Conservation (phyloP, 345 rosid species). For the Heritiera littoralis region DNA sequence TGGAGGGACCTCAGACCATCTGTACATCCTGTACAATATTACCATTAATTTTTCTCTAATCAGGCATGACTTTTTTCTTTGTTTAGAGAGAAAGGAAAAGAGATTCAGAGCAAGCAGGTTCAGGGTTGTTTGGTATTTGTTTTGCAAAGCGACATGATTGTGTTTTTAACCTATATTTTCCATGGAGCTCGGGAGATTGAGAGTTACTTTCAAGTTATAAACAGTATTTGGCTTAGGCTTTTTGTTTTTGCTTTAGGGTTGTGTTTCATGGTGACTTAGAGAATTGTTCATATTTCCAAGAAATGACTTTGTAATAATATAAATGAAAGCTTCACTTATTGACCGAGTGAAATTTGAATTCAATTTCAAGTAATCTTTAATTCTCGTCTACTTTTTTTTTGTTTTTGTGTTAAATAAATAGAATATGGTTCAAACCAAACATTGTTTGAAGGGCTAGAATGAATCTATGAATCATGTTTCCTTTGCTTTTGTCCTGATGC, state of each 20-base stretch:
- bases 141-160: slow-evolving; percentile 21
- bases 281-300: background rate
- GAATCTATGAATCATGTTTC: background rate
- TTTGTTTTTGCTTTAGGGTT: background rate
- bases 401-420: background rate
- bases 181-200: background rate
- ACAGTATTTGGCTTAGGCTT: background rate
- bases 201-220: background rate
- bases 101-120: slow-evolving; percentile 5
- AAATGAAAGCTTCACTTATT: slow-evolving; percentile 10
- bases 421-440: slow-evolving; percentile 12
- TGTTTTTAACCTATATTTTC: background rate
- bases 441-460: background rate
- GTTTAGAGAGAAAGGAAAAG: slow-evolving; percentile 13
- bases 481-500: background rate
- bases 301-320: slow-evolving; percentile 7
- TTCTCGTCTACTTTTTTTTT: background rate
- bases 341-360: too few species aligned
- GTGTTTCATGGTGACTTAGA: slow-evolving; percentile 15
- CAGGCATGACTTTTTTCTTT: slow-evolving; percentile 39
- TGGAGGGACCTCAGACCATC: slow-evolving; percentile 32
- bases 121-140: slow-evolving; percentile 21
- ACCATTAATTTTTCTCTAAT: slow-evolving; percentile 42
- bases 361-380: too few species aligned
- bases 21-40: slow-evolving; percentile 46